These are phyloP conservation scores for Chimonanthus praecox DNA, from an alignment of 164 flowering plant species.

Conservation along the genomic window DNA sequence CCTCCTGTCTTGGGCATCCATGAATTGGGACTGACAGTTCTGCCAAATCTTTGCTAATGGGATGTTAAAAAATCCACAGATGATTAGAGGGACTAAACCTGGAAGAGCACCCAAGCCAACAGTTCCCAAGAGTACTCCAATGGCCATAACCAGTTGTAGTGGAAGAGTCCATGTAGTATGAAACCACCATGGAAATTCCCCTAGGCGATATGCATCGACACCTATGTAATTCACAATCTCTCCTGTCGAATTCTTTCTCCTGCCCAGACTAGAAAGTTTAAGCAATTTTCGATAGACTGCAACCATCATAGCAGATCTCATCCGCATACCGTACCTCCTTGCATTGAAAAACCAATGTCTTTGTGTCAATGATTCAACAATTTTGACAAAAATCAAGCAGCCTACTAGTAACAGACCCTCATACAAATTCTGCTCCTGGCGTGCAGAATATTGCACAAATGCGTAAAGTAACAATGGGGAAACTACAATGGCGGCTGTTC, in stretches of 20 bases:
- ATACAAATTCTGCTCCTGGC: conserved; percentile 16
- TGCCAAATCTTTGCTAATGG: conserved; percentile 67
- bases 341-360: conserved; percentile 60
- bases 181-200: conserved; percentile 73
- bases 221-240: conserved; percentile 85
- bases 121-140: conserved; percentile 41
- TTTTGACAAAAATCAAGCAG: conserved; percentile 43
- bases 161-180: conserved; percentile 47
- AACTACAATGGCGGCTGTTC: conserved; percentile 38
- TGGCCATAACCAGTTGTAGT: conserved; percentile 48
- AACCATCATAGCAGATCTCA: conserved; percentile 83
- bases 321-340: conserved; percentile 64
- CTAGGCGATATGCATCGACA: conserved; percentile 84
- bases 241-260: conserved; percentile 67
- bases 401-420: conserved; percentile 51
- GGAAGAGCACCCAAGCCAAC: conserved; percentile 67
- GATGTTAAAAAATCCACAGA: conserved; percentile 54
- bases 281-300: conserved; percentile 64
- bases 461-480: conserved; percentile 63
- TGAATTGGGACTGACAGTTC: conserved; percentile 47
- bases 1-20: conserved; percentile 67
- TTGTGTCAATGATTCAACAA: conserved; percentile 65
- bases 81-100: conserved; percentile 52
- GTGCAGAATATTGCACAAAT: conserved; percentile 47
- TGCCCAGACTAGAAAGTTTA: conserved; percentile 60